Conservation (phyloP, 2,329 filamentous ascomycete species). For the Exophiala oligosperma region DNA sequence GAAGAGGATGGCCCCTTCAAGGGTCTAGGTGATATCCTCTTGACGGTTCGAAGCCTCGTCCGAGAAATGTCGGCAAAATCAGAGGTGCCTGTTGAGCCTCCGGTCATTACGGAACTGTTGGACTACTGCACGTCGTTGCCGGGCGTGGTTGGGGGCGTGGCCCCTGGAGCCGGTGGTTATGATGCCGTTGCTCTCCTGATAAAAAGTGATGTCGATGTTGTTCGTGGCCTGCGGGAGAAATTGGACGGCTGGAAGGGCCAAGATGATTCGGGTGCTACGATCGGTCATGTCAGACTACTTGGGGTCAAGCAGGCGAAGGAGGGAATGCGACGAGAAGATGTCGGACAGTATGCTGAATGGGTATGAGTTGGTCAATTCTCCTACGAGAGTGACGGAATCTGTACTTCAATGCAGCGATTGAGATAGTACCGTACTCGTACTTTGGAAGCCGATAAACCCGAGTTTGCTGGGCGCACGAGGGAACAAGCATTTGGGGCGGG, state of each 20-base stretch:
- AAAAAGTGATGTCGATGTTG: conserved; percentile 67
- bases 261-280: conserved; percentile 44
- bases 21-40: conserved; percentile 54
- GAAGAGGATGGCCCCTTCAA: conserved; percentile 45
- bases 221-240: conserved; percentile 60
- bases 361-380: conserved; percentile 22
- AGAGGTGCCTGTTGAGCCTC: conserved; percentile 84
- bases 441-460: too few species aligned
- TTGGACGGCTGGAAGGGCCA: conserved; percentile 64
- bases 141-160: conserved; percentile 86
- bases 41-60: conserved; percentile 60
- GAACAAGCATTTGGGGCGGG: too few species aligned
- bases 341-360: conserved; percentile 42
- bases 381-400: too few species aligned
- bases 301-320: conserved; percentile 49
- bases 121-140: conserved; percentile 70
- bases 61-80: conserved; percentile 73
- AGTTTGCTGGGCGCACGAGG: too few species aligned
- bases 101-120: conserved; percentile 78
- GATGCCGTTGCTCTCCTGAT: conserved; percentile 85
- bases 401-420: too few species aligned
- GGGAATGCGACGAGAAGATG: conserved; percentile 43
- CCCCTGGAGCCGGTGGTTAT: conserved; percentile 90
- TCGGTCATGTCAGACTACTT: conserved; percentile 45
- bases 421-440: too few species aligned